Evolutionary conservation across 768 basidiomycete species (phyloP), one percentile per base, ranked within the genome.

Genomic region (Floccularia luteovirens): DNA sequence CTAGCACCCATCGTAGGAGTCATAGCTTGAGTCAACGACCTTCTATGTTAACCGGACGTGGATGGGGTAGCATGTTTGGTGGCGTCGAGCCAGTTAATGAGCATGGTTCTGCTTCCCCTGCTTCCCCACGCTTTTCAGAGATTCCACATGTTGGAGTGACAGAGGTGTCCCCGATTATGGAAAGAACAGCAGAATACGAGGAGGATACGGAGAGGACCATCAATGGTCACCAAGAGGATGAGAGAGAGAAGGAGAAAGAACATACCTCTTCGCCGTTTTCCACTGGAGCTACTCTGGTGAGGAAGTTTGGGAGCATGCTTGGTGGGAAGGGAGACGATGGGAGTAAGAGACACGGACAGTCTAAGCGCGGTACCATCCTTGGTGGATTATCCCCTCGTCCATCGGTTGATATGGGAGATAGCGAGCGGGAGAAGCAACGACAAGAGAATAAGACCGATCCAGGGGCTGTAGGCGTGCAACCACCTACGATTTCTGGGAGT

Each of bases 21-120:
- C 89, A 90, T 56, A 87, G 85, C 52, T 70, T 91, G 58, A 86
- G 82, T 49, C 84, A 89, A 54, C 63, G 86, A 14, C 88, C 85
- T 33, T 64, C 62, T 33, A 60, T 59, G 34, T 51, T 68, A 6
- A 49, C 70, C 14, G 67, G 75, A 31, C 73, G 75, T 2, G n/a
- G n/a, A n/a, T 76, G 79, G 74, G 68, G 72, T 19, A 74, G 72
- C 7, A 69, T 81, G 63, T 79, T 83, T 56, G 78, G 80, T 2
- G 58, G 61, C 36, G 61, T 50, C 38, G 55, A 54, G 14, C 60
- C 64, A n/a, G 47, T 46, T 24, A 69, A 70, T 36, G 77, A 77
- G 52, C 54, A 63, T 20, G 69, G 66, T 6, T 56, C 54, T 35
- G 57, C 39, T 12, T 33, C 39, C 38, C 37, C 58, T 17, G 44